Conservation (phyloP, 495 filamentous ascomycete genomes). For the Thermochaetoides thermophila region DNA sequence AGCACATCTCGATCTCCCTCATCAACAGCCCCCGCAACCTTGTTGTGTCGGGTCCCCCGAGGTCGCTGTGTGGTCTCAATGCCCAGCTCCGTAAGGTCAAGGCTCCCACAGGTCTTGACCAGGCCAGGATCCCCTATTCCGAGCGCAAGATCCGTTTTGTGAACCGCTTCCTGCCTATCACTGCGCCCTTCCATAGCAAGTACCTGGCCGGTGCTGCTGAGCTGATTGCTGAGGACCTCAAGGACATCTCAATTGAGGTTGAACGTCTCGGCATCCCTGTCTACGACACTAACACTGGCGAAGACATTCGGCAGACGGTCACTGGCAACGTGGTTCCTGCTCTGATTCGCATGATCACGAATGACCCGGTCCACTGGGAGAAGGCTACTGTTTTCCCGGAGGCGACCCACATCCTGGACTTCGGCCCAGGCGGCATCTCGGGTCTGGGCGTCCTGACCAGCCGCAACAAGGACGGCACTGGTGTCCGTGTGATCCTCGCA, state of each 20-base stretch:
- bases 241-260: constrained; percentile 57
- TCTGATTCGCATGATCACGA: constrained; percentile 83
- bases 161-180: constrained; percentile 94
- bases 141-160: constrained; percentile 92
- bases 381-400: constrained; percentile 74
- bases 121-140: constrained; percentile 86
- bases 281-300: constrained; percentile 73
- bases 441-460: constrained; percentile 94
- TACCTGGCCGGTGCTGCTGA: constrained; percentile 69
- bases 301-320: constrained; percentile 53
- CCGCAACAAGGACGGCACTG: constrained; percentile 95
- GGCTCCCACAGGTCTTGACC: constrained; percentile 88
- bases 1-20: constrained; percentile 88
- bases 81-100: constrained; percentile 88
- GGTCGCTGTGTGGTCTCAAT: constrained; percentile 92
- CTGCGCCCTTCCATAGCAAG: constrained; percentile 92
- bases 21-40: constrained; percentile 94
- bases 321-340: constrained; percentile 58
- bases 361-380: constrained; percentile 87
- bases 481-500: constrained; percentile 86
- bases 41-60: constrained; percentile 90
- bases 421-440: constrained; percentile 90
- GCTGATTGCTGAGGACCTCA: constrained; percentile 72
- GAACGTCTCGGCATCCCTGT: constrained; percentile 63
- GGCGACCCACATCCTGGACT: constrained; percentile 90